phyloP scores from a whole-genome alignment of 2,329 filamentous ascomycete genomes.

The Fusarium secorum region DNA sequence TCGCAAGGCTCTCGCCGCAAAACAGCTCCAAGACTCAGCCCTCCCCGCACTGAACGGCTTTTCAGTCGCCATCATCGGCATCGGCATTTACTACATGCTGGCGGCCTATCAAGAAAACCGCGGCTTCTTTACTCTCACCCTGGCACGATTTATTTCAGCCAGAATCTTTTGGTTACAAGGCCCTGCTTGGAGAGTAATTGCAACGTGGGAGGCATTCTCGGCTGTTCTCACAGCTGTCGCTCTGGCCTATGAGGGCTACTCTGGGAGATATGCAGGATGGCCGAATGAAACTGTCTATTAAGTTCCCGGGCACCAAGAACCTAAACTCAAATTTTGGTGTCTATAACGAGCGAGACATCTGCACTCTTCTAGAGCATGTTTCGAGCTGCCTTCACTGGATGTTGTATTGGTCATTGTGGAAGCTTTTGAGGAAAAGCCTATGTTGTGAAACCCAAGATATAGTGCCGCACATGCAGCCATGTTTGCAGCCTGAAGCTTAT shows the following conservation, averaged over 20 bases:
- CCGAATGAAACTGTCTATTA: too few species aligned
- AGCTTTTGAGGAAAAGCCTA: too few species aligned
- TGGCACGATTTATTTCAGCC: conserved; percentile 6
- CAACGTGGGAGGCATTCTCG: conserved; percentile 7
- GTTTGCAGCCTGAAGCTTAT: too few species aligned
- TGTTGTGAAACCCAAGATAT: too few species aligned
- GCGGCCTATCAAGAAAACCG: conserved; percentile 11
- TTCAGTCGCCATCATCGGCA: conserved; percentile 20
- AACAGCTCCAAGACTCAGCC: conserved; percentile 13
- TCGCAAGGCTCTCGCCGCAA: conserved; percentile 15
- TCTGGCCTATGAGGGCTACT: neutral
- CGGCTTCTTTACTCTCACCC: conserved; percentile 1
- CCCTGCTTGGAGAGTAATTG: conserved; percentile 15
- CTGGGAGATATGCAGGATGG: neutral
- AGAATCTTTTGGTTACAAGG: conserved; percentile 17
- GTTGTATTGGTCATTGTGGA: too few species aligned
- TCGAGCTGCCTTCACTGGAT: too few species aligned
- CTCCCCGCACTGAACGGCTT: conserved; percentile 26
- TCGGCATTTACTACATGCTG: conserved; percentile 19
- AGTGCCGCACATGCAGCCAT: too few species aligned
- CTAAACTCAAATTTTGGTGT: too few species aligned
- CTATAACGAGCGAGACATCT: too few species aligned
- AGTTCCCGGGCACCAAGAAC: too few species aligned
- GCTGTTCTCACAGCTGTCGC: neutral
- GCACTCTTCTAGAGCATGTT: too few species aligned